Conservation (phyloP, 2,329 filamentous ascomycete genomes). For the Cladophialophora yegresii region DNA sequence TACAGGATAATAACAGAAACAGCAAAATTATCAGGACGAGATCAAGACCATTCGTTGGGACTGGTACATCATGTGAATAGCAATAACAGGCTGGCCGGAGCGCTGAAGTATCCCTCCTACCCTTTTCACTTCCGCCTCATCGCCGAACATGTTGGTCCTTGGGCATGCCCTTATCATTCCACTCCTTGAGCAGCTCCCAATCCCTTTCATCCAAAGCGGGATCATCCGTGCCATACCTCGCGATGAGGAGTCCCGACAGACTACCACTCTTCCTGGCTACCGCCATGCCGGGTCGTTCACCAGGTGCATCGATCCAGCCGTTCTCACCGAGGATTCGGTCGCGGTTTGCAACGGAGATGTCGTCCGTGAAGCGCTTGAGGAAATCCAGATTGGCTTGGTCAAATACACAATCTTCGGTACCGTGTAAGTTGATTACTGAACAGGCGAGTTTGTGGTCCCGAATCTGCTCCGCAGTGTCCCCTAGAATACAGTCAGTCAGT, state of each 20-base stretch:
- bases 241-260: constrained; percentile 22
- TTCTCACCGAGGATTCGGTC: constrained; percentile 20
- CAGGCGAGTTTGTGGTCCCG: constrained; percentile 30
- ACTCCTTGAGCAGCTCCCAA: constrained; percentile 27
- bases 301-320: constrained; percentile 25
- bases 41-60: neutral
- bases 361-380: constrained; percentile 25
- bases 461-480: constrained; percentile 31
- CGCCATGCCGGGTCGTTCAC: constrained; percentile 1
- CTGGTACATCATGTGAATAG: neutral
- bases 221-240: constrained; percentile 23
- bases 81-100: neutral
- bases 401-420: constrained; percentile 28
- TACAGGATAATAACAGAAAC: too few species aligned
- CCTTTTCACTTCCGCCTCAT: constrained; percentile 1
- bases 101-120: neutral
- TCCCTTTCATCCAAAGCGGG: constrained; percentile 28
- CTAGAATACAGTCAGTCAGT: constrained; percentile 5
- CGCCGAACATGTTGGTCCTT: constrained; percentile 24
- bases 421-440: constrained; percentile 31
- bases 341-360: constrained; percentile 19
- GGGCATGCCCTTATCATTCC: constrained; percentile 29
- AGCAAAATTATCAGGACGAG: neutral
- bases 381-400: constrained; percentile 20
- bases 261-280: constrained; percentile 16